Conservation (phyloP, 2,329 filamentous ascomycete genomes). For the Gnomoniopsis smithogilvyi region DNA sequence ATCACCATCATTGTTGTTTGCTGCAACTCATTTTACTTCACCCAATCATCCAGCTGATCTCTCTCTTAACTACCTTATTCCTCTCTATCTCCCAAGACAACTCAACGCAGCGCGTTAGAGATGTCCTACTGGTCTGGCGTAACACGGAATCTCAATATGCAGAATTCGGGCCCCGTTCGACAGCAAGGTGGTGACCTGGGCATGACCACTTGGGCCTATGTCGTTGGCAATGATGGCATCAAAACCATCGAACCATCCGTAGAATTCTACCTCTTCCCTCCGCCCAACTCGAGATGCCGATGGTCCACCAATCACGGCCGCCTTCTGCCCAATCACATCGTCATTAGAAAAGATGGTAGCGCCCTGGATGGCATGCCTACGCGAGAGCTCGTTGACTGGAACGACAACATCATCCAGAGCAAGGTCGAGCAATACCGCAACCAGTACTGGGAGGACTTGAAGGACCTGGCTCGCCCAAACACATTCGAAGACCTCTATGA, state of each 20-base stretch:
- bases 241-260: constrained; percentile 16
- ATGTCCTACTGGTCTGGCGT: constrained; percentile 5
- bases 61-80: neutral
- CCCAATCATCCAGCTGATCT: neutral
- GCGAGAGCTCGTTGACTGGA: constrained; percentile 4
- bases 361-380: neutral
- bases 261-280: constrained; percentile 18
- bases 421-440: constrained; percentile 29
- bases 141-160: constrained; percentile 29
- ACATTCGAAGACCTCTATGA: constrained; percentile 41
- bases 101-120: neutral
- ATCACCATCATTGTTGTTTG: neutral
- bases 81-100: neutral
- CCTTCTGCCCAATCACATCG: neutral
- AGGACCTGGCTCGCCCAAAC: constrained; percentile 27
- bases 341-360: neutral
- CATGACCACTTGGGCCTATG: constrained; percentile 10
- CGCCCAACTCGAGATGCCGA: constrained; percentile 8
- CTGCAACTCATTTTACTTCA: neutral
- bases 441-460: constrained; percentile 33
- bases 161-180: neutral
- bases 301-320: constrained; percentile 20
- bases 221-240: neutral
- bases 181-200: neutral
- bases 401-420: neutral